Percentiles rank a stretch among this genome's conserved stretches.
phyloP scores from a whole-genome alignment of 23 red algal species.

The Pyropia yezoensis region DNA sequence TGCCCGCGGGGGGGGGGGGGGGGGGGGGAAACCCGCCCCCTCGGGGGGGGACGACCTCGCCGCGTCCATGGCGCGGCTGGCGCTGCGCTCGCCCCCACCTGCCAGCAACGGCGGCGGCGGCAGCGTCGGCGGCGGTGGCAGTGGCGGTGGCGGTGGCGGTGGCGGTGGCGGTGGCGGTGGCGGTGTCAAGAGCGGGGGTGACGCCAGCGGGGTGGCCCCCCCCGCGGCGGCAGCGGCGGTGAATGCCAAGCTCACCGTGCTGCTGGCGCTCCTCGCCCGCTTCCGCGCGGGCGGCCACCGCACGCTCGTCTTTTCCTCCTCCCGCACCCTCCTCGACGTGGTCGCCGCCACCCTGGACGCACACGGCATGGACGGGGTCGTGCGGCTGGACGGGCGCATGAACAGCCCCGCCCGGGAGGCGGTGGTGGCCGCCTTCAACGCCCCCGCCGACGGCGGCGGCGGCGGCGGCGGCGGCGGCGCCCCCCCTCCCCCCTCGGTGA shows the following conservation, averaged over 20 bases:
- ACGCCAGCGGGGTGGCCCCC: too few relatives aligned
- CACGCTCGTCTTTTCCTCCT: conserved; percentile 28
- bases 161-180: too few relatives aligned
- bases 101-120: too few relatives aligned
- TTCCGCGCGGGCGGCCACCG: conserved; percentile 1
- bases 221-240: neutral
- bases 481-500: neutral
- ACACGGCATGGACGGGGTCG: neutral
- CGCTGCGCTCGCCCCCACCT: too few relatives aligned
- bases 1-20: too few relatives aligned
- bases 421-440: conserved; percentile 42
- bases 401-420: conserved; percentile 12
- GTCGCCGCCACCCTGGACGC: conserved; percentile 10
- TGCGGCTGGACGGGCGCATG: conserved; percentile 34
- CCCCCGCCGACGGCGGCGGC: neutral
- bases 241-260: conserved; percentile 14
- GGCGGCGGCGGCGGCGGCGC: too few relatives aligned
- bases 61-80: too few relatives aligned
- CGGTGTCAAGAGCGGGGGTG: too few relatives aligned
- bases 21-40: too few relatives aligned
- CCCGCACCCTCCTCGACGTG: conserved; percentile 22
- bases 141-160: too few relatives aligned
- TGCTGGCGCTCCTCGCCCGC: conserved; percentile 5
- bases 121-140: too few relatives aligned
- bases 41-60: too few relatives aligned